Evolutionary conservation across 129 eudicot species (phyloP).

Genomic region (Saposhnikovia divaricata): DNA sequence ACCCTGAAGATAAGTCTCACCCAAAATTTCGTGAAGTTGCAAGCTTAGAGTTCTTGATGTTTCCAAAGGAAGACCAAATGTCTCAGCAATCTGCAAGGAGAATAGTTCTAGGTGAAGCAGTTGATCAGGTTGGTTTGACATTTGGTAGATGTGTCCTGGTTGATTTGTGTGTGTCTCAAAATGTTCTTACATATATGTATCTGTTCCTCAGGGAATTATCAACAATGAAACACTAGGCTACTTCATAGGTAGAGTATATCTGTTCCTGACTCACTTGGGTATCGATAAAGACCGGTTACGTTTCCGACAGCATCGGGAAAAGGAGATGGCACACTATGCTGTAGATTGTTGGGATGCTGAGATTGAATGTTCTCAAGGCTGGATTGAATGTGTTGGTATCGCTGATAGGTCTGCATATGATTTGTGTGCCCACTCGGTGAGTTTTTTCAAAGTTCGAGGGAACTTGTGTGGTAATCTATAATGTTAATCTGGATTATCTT

Average conservation of each 20-base stretch:
- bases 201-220: constrained; percentile 44
- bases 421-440: constrained; percentile 52
- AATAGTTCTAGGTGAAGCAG: constrained; percentile 14
- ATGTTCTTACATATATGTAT: not conserved
- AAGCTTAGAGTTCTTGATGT: constrained; percentile 49
- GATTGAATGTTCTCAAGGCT: constrained; percentile 54
- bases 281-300: constrained; percentile 54
- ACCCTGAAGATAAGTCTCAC: constrained; percentile 64
- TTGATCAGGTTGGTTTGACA: constrained; percentile 8
- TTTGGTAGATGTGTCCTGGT: not conserved
- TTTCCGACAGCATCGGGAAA: constrained; percentile 63
- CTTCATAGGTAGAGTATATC: constrained; percentile 60
- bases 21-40: constrained; percentile 59
- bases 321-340: constrained; percentile 79
- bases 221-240: constrained; percentile 63
- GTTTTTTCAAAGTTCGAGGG: constrained; percentile 4
- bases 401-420: constrained; percentile 70
- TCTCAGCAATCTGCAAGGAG: constrained; percentile 44
- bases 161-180: not conserved
- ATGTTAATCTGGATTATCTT: too few species aligned
- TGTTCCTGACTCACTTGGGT: constrained; percentile 47
- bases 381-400: constrained; percentile 74
- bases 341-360: constrained; percentile 85
- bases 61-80: constrained; percentile 56
- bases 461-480: too few species aligned